Evolutionary conservation across 2,329 filamentous ascomycete genomes (phyloP).

Genomic region (Xylariaceae sp.): DNA sequence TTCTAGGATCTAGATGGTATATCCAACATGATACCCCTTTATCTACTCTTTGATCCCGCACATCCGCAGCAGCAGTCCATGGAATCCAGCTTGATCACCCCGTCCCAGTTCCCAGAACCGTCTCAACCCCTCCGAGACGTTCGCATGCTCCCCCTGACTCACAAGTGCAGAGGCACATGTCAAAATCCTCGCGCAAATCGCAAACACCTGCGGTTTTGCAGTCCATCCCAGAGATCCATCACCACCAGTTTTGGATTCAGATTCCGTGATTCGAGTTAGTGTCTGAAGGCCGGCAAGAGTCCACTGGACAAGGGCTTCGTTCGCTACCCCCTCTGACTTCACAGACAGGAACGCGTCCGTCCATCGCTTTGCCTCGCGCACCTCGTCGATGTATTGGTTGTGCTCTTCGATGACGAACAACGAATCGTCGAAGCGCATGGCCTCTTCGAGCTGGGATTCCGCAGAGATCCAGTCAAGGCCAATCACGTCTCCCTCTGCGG

Average conservation of each 20-base stretch:
- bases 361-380: conserved; percentile 70
- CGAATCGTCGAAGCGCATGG: conserved; percentile 54
- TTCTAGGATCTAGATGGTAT: not conserved
- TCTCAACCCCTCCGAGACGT: conserved; percentile 20
- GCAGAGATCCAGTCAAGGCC: conserved; percentile 27
- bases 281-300: conserved; percentile 43
- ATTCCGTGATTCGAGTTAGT: conserved; percentile 33
- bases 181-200: conserved; percentile 49
- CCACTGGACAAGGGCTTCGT: conserved; percentile 41
- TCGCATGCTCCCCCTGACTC: conserved; percentile 3
- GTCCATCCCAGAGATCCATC: conserved; percentile 71
- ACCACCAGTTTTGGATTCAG: conserved; percentile 17
- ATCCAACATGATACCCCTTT: not conserved
- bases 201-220: conserved; percentile 62
- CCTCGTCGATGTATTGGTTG: conserved; percentile 86
- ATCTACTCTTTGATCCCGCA: conserved; percentile 13
- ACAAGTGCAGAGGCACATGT: conserved; percentile 35
- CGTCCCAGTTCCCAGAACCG: conserved; percentile 24
- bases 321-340: not conserved
- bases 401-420: conserved; percentile 88
- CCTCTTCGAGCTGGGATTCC: conserved; percentile 38
- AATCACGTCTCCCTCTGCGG: conserved; percentile 5
- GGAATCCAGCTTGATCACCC: conserved; percentile 15
- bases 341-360: conserved; percentile 40
- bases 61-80: conserved; percentile 29